These are phyloP conservation scores for Hemerocallis citrina DNA, from an alignment of 106 monocot species.

Conservation along the genomic window DNA sequence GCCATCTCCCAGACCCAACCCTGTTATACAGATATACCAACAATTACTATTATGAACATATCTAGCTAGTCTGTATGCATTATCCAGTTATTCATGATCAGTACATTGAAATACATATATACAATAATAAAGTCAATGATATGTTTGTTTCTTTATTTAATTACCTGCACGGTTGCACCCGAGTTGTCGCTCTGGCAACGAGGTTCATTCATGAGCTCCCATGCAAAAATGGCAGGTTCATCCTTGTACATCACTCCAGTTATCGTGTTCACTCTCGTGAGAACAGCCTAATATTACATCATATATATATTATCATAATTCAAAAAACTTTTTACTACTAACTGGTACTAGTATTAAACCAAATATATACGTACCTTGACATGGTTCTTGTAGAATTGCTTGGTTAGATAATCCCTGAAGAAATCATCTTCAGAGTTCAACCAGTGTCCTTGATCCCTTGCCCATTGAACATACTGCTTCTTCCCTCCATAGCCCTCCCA, in stretches of 20 bases:
- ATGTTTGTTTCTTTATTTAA: too few relatives aligned
- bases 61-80: too few relatives aligned
- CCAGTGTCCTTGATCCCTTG: conserved; percentile 18
- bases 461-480: conserved; percentile 64
- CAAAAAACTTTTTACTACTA: too few relatives aligned
- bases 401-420: conserved; percentile 34
- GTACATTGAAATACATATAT: too few relatives aligned
- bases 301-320: background rate
- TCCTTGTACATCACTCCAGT: conserved; percentile 14
- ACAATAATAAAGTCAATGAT: too few relatives aligned
- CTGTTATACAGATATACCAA: conserved; percentile 10
- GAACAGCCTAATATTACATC: background rate
- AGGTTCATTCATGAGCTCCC: conserved; percentile 28
- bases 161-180: conserved; percentile 13
- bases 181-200: conserved; percentile 13
- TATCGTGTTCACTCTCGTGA: conserved; percentile 10
- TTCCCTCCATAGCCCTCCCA: conserved; percentile 58
- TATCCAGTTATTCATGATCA: too few relatives aligned
- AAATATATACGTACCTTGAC: conserved; percentile 44
- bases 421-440: conserved; percentile 50
- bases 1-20: conserved; percentile 51
- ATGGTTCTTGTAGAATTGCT: conserved; percentile 53
- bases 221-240: conserved; percentile 25
- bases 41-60: background rate
- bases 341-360: too few relatives aligned